phyloP scores from a whole-genome alignment of 2,329 filamentous ascomycete species.

The Paecilomyces dactylethromorphus region DNA sequence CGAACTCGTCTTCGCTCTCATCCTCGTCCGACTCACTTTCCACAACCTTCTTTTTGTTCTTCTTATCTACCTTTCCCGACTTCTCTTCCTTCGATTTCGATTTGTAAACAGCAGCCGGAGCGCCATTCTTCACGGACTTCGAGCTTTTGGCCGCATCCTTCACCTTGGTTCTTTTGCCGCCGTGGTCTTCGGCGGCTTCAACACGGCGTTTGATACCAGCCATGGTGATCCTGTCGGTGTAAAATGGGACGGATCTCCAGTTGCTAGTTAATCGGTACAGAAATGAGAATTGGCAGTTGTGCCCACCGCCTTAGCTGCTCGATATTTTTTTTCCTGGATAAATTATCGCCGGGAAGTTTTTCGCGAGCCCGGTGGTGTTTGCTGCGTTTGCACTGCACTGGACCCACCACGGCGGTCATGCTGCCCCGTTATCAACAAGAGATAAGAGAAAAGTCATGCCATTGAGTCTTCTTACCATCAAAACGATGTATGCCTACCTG shows the following conservation, averaged over 20 bases:
- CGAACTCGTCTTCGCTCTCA: constrained; percentile 23
- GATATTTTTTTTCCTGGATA: constrained; percentile 22
- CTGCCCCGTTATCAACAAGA: constrained; percentile 7
- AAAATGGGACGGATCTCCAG: neutral
- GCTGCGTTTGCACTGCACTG: constrained; percentile 22
- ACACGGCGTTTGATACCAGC: constrained; percentile 36
- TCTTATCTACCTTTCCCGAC: constrained; percentile 22
- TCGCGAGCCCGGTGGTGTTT: constrained; percentile 15
- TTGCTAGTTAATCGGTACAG: constrained; percentile 6
- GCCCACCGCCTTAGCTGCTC: constrained; percentile 7
- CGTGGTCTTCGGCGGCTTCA: constrained; percentile 30
- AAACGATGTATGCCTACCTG: neutral
- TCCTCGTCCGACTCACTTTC: constrained; percentile 32
- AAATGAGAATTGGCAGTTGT: neutral
- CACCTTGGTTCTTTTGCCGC: constrained; percentile 35
- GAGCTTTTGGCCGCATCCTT: constrained; percentile 16
- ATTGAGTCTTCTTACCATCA: neutral
- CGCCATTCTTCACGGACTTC: constrained; percentile 6
- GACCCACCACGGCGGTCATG: constrained; percentile 11
- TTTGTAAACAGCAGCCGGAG: constrained; percentile 5
- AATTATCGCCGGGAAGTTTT: constrained; percentile 21
- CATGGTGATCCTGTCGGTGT: constrained; percentile 18
- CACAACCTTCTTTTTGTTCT: constrained; percentile 26
- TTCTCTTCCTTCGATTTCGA: constrained; percentile 20
- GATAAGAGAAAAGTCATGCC: neutral